phyloP scores from a whole-genome alignment of 768 basidiomycete genomes.

The Royoungia palumana region DNA sequence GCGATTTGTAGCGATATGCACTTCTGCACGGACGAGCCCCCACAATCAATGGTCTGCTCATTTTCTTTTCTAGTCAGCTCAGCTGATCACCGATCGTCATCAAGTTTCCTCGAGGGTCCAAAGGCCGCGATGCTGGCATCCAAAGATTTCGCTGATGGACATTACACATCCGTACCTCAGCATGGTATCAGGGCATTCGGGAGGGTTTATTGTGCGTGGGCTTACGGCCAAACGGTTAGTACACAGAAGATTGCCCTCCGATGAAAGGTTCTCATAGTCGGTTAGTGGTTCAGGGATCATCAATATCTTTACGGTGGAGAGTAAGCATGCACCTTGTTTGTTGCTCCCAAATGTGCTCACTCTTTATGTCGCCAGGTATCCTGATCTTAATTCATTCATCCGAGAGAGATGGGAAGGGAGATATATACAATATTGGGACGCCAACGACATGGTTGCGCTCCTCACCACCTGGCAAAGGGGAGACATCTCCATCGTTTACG shows the following conservation, averaged over 20 bases:
- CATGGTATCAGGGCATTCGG: conserved; percentile 55
- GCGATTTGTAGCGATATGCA: conserved; percentile 44
- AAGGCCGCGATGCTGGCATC: conserved; percentile 53
- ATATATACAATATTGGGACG: conserved; percentile 47
- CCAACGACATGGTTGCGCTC: conserved; percentile 51
- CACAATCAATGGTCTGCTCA: conserved; percentile 50
- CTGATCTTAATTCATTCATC: conserved; percentile 47
- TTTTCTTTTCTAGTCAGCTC: background rate
- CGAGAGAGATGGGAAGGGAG: conserved; percentile 50
- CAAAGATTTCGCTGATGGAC: conserved; percentile 52
- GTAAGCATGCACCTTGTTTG: conserved; percentile 24
- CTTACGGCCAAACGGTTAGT: conserved; percentile 54
- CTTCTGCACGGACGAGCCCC: conserved; percentile 52
- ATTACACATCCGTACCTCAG: conserved; percentile 47
- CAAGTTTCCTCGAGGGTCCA: conserved; percentile 60
- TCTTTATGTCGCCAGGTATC: conserved; percentile 33
- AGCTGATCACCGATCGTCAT: background rate
- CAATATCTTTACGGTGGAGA: conserved; percentile 41
- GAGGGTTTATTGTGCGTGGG: conserved; percentile 59
- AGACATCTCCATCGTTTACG: conserved; percentile 46
- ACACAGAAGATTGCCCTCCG: background rate
- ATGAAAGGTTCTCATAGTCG: background rate
- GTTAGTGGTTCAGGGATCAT: conserved; percentile 55
- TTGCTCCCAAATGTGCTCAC: background rate
- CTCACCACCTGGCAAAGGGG: conserved; percentile 51